Evolutionary conservation across 352 stramenopile species (phyloP).

Genomic region (Pythium plurisporium): DNA sequence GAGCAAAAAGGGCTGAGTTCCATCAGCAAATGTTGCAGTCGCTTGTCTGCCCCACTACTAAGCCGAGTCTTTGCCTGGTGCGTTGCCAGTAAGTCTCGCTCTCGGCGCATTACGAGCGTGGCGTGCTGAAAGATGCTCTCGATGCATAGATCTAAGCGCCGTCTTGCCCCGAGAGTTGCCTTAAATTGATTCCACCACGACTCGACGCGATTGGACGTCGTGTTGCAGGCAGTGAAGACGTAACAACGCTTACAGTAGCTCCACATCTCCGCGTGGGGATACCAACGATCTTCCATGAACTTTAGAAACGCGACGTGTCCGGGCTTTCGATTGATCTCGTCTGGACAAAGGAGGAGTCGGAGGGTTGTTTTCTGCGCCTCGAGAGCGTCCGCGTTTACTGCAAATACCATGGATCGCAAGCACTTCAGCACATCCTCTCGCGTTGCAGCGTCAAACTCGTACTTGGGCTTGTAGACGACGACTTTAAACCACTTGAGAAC

Average conservation of each 20-base stretch:
- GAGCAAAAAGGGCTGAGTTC: too few species aligned
- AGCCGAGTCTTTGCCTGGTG: too few species aligned
- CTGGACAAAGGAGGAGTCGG: not conserved
- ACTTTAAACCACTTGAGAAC: conserved; percentile 15
- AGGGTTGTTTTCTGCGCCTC: not conserved
- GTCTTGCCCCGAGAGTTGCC: not conserved
- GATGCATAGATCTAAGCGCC: conserved; percentile 7
- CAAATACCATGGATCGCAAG: not conserved
- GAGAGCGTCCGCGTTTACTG: not conserved
- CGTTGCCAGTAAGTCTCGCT: too few species aligned
- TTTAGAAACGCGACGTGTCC: not conserved
- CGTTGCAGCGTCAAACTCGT: not conserved
- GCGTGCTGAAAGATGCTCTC: conserved; percentile 1
- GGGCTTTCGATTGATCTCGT: not conserved
- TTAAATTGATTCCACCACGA: conserved; percentile 11
- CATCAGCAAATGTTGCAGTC: not conserved
- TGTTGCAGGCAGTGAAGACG: conserved; percentile 12
- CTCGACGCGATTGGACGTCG: conserved; percentile 11
- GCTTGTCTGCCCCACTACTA: too few species aligned
- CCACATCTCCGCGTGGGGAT: conserved; percentile 5
- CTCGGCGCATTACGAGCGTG: not conserved
- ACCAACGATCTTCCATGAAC: conserved; percentile 10
- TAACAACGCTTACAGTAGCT: not conserved
- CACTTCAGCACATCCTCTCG: not conserved
- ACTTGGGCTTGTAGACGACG: not conserved